phyloP scores from a whole-genome alignment of 2,329 filamentous ascomycete species.

The Colletotrichum sublineola region DNA sequence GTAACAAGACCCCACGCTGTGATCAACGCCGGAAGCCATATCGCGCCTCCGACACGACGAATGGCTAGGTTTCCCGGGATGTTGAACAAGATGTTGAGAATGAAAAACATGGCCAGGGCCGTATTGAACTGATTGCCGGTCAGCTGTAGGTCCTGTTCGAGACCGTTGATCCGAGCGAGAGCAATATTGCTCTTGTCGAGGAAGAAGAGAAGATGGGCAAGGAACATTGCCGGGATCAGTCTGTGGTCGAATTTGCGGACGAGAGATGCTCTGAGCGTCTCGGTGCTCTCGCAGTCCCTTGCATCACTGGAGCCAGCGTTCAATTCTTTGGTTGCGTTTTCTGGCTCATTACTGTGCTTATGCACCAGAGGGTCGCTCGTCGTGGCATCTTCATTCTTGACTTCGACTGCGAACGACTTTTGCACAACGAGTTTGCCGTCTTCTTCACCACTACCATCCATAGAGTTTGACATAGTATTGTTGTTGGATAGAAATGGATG shows the following conservation, averaged over 20 bases:
- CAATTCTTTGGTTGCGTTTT: neutral
- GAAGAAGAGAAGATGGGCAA: conserved; percentile 39
- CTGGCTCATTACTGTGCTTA: neutral
- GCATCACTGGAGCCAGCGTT: neutral
- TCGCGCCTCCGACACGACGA: conserved; percentile 44
- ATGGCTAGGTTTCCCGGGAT: conserved; percentile 46
- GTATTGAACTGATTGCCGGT: conserved; percentile 41
- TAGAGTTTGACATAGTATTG: neutral
- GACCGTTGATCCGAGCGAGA: conserved; percentile 43
- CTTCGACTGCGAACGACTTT: neutral
- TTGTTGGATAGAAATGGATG: no score
- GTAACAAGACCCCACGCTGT: conserved; percentile 45
- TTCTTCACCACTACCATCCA: neutral
- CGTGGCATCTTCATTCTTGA: neutral
- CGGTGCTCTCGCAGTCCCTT: neutral
- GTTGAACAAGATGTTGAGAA: conserved; percentile 45
- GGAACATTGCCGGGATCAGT: conserved; percentile 38
- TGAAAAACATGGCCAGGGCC: conserved; percentile 45
- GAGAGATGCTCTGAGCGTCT: neutral
- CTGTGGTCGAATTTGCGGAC: conserved; percentile 41
- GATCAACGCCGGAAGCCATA: conserved; percentile 43
- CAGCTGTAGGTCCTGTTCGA: conserved; percentile 37
- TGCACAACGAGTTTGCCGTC: neutral
- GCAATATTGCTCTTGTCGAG: conserved; percentile 43
- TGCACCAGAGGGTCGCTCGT: neutral